Conservation (phyloP, 495 filamentous ascomycete genomes). For the Neurospora sp. region DNA sequence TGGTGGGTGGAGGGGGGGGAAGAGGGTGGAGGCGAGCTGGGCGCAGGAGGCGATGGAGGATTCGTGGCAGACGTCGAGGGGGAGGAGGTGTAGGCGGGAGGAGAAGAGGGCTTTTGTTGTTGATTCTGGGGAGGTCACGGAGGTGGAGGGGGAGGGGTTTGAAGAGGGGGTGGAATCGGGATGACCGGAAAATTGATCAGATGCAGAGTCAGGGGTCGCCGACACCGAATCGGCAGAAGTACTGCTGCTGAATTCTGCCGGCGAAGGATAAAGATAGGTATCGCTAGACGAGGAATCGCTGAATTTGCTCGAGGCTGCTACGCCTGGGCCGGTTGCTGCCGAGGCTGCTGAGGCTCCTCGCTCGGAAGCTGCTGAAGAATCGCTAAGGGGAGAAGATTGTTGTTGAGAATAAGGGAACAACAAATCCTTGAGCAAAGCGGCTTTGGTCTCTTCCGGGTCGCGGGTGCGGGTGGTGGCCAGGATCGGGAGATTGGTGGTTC, state of each 20-base stretch:
- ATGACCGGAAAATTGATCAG: neutral
- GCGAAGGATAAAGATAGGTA: neutral
- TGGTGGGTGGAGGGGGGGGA: constrained; percentile 39
- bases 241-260: neutral
- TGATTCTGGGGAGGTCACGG: constrained; percentile 7
- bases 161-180: too few species aligned
- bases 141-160: constrained; percentile 13
- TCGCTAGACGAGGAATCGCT: neutral
- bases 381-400: neutral
- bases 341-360: too few species aligned
- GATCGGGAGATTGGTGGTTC: constrained; percentile 54
- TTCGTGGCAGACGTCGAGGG: constrained; percentile 37
- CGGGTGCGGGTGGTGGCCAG: constrained; percentile 58
- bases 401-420: constrained; percentile 14
- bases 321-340: neutral
- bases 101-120: constrained; percentile 1
- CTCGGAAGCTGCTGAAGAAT: neutral
- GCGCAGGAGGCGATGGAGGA: constrained; percentile 35
- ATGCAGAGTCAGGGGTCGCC: neutral
- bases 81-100: constrained; percentile 16
- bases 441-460: constrained; percentile 33
- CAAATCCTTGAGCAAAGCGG: constrained; percentile 43
- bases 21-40: constrained; percentile 25
- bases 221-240: neutral
- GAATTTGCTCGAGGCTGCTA: neutral